Evolutionary conservation across 495 filamentous ascomycete species (phyloP).

Genomic region (Corynascus novoguineensis): DNA sequence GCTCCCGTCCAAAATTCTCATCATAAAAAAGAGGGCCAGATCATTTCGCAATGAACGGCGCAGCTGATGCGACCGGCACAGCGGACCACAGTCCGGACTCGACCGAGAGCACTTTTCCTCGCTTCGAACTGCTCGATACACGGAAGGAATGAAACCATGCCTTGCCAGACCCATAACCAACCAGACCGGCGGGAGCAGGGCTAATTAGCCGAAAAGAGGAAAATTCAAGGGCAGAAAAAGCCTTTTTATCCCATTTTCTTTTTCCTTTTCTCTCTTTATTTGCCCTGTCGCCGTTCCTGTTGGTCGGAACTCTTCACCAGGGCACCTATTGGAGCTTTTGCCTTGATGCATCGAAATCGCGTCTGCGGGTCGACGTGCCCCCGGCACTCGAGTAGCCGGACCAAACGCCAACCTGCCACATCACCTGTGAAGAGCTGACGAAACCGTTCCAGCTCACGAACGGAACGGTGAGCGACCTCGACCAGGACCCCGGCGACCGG

Average conservation of each 20-base stretch:
- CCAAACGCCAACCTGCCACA: neutral
- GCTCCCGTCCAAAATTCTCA: too few relatives aligned
- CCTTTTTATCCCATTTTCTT: neutral
- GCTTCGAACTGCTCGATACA: too few relatives aligned
- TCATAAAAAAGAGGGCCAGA: neutral
- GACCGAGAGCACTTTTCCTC: too few relatives aligned
- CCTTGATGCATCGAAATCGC: neutral
- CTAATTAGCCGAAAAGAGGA: neutral
- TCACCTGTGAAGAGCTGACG: neutral
- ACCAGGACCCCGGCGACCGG: neutral
- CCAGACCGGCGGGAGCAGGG: constrained; percentile 2
- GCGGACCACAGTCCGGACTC: neutral
- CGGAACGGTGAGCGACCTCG: too few relatives aligned
- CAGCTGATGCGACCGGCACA: neutral
- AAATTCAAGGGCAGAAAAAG: neutral
- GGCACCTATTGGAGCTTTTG: neutral
- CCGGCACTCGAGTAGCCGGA: neutral
- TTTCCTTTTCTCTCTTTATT: neutral
- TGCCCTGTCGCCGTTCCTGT: neutral
- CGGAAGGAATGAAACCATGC: neutral
- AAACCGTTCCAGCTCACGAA: neutral
- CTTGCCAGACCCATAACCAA: neutral
- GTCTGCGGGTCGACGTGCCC: neutral
- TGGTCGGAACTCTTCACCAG: neutral
- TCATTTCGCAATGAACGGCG: neutral